Evolutionary conservation across 2,329 filamentous ascomycete species (phyloP).

Genomic region (Chalaropsis ovoidea): DNA sequence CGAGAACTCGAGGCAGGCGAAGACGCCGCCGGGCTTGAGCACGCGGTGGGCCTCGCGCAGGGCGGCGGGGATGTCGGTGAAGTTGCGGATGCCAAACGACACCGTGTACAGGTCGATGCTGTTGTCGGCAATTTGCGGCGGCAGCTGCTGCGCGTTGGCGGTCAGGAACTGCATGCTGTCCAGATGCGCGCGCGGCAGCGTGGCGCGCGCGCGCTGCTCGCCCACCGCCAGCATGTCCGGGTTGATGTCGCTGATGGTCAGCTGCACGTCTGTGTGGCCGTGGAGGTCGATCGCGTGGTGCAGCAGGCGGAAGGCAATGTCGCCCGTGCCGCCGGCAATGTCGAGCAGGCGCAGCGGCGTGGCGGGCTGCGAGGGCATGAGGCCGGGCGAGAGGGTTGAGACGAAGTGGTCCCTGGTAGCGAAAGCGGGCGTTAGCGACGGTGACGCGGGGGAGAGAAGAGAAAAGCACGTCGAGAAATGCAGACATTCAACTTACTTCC

Average conservation of each 20-base stretch:
- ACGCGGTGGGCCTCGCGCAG: constrained; percentile 77
- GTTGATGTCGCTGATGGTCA: constrained; percentile 95
- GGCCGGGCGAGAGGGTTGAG: constrained; percentile 75
- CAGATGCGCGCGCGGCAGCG: constrained; percentile 44
- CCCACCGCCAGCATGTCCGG: constrained; percentile 87
- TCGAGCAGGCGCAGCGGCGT: constrained; percentile 69
- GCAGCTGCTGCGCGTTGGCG: constrained; percentile 76
- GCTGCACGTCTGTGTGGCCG: constrained; percentile 60
- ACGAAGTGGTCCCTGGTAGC: constrained; percentile 71
- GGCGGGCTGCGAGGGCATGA: constrained; percentile 38
- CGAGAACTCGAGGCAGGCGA: constrained; percentile 92
- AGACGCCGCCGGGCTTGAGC: constrained; percentile 86
- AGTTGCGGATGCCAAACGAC: constrained; percentile 94
- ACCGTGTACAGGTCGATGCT: constrained; percentile 95
- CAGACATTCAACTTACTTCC: constrained; percentile 52
- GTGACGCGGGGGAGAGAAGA: background rate
- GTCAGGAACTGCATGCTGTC: constrained; percentile 64
- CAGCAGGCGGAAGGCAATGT: constrained; percentile 94
- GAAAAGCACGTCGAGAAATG: constrained; percentile 13
- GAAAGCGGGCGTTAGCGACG: background rate
- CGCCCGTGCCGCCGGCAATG: constrained; percentile 91
- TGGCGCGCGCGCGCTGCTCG: constrained; percentile 57
- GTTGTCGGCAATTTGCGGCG: constrained; percentile 50
- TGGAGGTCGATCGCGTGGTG: constrained; percentile 77
- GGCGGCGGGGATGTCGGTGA: constrained; percentile 79